Base-by-base conservation (phyloP, 2,329 filamentous ascomycete genomes). In the Botrytis aclada region DNA sequence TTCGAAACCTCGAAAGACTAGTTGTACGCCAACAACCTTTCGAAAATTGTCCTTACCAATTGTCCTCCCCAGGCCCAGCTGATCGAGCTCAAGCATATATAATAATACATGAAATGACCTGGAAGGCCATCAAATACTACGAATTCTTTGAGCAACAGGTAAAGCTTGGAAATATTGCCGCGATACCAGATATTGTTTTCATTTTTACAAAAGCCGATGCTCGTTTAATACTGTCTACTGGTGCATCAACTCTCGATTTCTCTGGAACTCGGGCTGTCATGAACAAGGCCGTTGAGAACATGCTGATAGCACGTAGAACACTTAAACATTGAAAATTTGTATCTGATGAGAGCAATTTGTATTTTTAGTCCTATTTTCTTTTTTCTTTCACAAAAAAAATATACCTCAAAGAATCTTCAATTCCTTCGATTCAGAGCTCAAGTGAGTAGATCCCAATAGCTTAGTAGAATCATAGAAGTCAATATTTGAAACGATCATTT, bases 41-140 rank as follows among this genome's bases (percentile, higher is more conserved):
- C 7, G 3, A 29, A 0, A 0, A 8, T 29, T 7, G 20, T 18
- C 7, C 8, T 20, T 2, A 20, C 41, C 0, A 1, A 43, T 10
- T 4, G 10, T 5, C 5, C 10, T 25, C 0, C 9, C 0, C 10
- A 54, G 14, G 10, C 51, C n/a, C 12, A 29, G 16, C 16, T 56
- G 5, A 29, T 14, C 14, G 0, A 16, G 5, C 12, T 14, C 14
- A 1, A 16, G 5, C 12, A 54, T 0, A 9, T 29, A 4, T 16
- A 6, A 56, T 56, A 4, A n/a, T 18, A 56, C 0, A 20, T 56
- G 0, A 1, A 6, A 32, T 58, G 54, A 45, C 43, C 43, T 20
- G 1, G 18, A 1, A 1, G 43, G 43, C 43, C 43, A 22, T 6
- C 14, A 0, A 2, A 6, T 18, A 18, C 18, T 45, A 20, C 6